phyloP scores from a whole-genome alignment of 208 protist genomes.

The Crithidia expoeki region DNA sequence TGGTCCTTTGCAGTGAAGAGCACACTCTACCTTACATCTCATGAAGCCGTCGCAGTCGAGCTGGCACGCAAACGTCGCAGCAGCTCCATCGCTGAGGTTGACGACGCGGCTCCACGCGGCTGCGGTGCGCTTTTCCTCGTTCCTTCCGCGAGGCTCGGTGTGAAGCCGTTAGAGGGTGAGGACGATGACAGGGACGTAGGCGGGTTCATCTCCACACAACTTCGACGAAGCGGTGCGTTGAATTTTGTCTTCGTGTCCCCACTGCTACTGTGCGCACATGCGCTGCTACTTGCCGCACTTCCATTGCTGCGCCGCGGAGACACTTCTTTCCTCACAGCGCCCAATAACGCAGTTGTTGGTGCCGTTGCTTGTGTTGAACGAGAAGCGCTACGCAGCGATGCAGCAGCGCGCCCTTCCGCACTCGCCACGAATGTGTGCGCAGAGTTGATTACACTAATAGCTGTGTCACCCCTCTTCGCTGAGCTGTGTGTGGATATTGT shows the following conservation, averaged over 20 bases:
- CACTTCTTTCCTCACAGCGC: background rate
- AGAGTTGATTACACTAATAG: background rate
- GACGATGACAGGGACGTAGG: background rate
- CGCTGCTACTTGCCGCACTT: background rate
- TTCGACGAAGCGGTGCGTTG: background rate
- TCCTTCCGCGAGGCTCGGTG: no score
- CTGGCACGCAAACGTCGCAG: conserved; percentile 32
- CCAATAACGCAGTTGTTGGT: background rate
- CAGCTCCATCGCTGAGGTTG: conserved; percentile 33
- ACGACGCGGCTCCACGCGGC: background rate
- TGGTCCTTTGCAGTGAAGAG: no score
- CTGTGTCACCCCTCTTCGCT: background rate
- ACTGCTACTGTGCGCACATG: background rate
- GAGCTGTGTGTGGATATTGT: background rate
- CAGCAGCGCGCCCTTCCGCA: background rate
- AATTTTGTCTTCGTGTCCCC: background rate
- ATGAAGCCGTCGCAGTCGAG: conserved; percentile 1
- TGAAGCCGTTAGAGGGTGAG: no score
- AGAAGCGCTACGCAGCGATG: background rate
- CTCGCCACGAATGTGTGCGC: background rate
- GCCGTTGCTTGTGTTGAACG: background rate
- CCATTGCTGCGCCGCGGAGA: background rate
- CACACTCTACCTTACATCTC: no score
- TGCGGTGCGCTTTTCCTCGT: background rate
- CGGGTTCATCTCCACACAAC: background rate